A percentile compares a stretch with the other conserved stretches of the same genome.
Conservation (phyloP, 2,329 filamentous ascomycete genomes). For the Colletotrichum truncatum region DNA sequence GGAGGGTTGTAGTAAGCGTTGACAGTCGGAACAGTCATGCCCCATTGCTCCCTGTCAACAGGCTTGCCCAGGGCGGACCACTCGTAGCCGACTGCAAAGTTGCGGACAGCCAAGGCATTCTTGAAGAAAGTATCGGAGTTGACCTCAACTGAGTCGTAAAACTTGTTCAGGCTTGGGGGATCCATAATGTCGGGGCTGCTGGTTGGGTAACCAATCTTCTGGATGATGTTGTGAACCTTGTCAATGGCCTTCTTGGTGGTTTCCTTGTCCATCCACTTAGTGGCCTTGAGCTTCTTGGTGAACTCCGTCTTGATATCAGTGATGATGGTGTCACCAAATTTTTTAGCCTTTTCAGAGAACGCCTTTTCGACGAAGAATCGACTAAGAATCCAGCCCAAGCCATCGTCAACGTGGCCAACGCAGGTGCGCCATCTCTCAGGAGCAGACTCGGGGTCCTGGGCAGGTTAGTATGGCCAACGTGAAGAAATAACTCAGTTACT, state of each 20-base stretch:
- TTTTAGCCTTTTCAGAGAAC: conserved; percentile 73
- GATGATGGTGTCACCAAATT: conserved; percentile 75
- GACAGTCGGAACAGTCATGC: conserved; percentile 67
- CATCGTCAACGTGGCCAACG: conserved; percentile 63
- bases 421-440: conserved; percentile 75
- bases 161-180: conserved; percentile 61
- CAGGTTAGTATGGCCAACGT: background rate
- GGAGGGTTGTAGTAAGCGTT: conserved; percentile 74
- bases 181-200: conserved; percentile 70
- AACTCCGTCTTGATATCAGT: conserved; percentile 76
- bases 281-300: conserved; percentile 63
- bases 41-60: conserved; percentile 68
- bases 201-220: conserved; percentile 75
- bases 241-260: conserved; percentile 68
- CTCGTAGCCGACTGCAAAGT: conserved; percentile 54
- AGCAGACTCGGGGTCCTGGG: conserved; percentile 65
- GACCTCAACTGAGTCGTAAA: conserved; percentile 64
- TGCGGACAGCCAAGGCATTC: conserved; percentile 63
- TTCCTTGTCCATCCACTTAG: conserved; percentile 72
- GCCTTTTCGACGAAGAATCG: conserved; percentile 76
- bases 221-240: conserved; percentile 73
- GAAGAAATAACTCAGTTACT: too few relatives aligned
- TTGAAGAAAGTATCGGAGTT: conserved; percentile 62
- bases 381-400: conserved; percentile 74
- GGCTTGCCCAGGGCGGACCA: conserved; percentile 70